Evolutionary conservation across 495 filamentous ascomycete genomes (phyloP).

Genomic region (Tuber microsphaerosporum): DNA sequence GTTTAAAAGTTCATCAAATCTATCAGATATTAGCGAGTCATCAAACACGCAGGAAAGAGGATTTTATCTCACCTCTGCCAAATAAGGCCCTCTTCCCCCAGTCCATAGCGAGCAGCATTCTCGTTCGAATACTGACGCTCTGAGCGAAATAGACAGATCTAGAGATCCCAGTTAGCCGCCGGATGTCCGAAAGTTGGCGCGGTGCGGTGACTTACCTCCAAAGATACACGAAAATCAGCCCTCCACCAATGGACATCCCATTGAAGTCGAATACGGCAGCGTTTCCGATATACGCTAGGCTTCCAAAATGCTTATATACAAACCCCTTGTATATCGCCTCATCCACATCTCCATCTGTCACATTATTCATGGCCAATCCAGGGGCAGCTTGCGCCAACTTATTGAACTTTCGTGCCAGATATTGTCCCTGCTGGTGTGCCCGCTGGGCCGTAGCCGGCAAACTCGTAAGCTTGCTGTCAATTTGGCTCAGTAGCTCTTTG

Average conservation of each 20-base stretch:
- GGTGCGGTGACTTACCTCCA: constrained; percentile 49
- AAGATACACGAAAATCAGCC: constrained; percentile 87
- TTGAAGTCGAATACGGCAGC: constrained; percentile 80
- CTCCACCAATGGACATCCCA: constrained; percentile 72
- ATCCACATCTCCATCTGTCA: constrained; percentile 83
- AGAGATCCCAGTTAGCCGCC: background rate
- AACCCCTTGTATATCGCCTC: constrained; percentile 93
- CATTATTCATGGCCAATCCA: constrained; percentile 68
- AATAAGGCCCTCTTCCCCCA: constrained; percentile 94
- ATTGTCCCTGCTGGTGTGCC: constrained; percentile 91
- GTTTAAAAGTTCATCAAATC: constrained; percentile 45
- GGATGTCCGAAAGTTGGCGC: background rate
- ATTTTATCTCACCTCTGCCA: constrained; percentile 69
- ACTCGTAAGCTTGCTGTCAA: constrained; percentile 81
- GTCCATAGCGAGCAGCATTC: constrained; percentile 91
- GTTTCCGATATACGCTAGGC: constrained; percentile 92
- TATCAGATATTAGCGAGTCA: constrained; percentile 13
- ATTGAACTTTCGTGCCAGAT: constrained; percentile 89
- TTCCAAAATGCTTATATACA: constrained; percentile 86
- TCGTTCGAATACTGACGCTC: constrained; percentile 87
- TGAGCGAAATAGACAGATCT: constrained; percentile 90
- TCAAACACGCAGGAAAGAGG: background rate
- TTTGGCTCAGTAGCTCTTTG: constrained; percentile 76
- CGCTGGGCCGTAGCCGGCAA: constrained; percentile 89
- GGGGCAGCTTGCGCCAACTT: constrained; percentile 75